Base-by-base conservation (phyloP, 2,329 filamentous ascomycete genomes). In the Fusarium sp. region DNA sequence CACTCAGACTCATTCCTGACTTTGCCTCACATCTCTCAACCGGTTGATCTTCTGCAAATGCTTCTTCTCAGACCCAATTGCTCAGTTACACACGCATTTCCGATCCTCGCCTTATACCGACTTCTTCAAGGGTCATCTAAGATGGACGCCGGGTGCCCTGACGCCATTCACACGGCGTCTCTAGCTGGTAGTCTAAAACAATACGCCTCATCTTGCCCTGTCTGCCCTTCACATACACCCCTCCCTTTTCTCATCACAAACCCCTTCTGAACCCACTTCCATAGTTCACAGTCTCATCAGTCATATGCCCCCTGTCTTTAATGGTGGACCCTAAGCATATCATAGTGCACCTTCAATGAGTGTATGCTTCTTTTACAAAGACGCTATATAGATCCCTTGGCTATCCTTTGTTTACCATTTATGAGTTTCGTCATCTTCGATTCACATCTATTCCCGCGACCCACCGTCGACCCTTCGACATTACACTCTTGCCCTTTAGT, bases 361-460 rank as follows among this genome's bases (percentile, higher is more conserved):
- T 57, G 62, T 51, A 74, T 74, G 56, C 69, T 62, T 56, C 62
- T 71, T 55, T 49, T 52, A 57, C 42, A 49, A 67, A 50, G 53
- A 69, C 65, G 53, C 59, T 75, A 74, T 75, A 74, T 70, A 75
- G 71, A 75, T 71, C 65, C 63, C 57, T 71, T 65, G 52, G 56
- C 55, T 69, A 67, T 65, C 68, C 69, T 73, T 62, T 64, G 52
- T 73, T 60, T 64, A 42, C 45, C 58, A 50, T 66, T 71, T 63
- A 59, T 54, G 55, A 53, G 55, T 73, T 74, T 74, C 65, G 69
- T 74, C 73, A 75, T 75, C 44, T 62, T 34, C 61, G 65, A 71
- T 69, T 67, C 58, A 52, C 60, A 66, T 63, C 65, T 72, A 64
- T 72, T 72, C 44, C 64, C 59, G 61, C 28, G 67, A 62, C 71